phyloP scores from a whole-genome alignment of 371 early-diverging fungal species.

The Circinella minor region DNA sequence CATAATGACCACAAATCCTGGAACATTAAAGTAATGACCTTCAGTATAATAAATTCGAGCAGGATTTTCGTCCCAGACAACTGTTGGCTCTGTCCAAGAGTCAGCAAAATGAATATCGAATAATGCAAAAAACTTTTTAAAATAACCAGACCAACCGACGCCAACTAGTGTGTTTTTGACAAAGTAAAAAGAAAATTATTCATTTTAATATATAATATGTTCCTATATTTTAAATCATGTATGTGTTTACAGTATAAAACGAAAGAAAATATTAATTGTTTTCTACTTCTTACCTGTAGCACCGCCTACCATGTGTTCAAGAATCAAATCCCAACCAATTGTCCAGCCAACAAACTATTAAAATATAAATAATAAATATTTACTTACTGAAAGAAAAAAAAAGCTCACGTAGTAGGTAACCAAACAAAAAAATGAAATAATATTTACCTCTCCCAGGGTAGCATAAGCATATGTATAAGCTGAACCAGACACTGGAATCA shows the following conservation, averaged over 20 bases:
- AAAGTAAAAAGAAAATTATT: too few relatives aligned
- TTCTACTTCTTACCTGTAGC: slow-evolving; percentile 53
- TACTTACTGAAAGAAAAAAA: neutral
- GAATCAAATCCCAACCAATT: slow-evolving; percentile 85
- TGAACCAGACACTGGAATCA: slow-evolving; percentile 86
- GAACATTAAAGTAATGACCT: slow-evolving; percentile 75
- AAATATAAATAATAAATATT: neutral
- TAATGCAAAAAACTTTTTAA: slow-evolving; percentile 68
- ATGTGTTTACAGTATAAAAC: neutral
- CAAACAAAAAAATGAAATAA: neutral
- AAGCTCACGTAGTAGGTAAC: neutral
- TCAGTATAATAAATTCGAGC: slow-evolving; percentile 42
- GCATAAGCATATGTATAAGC: slow-evolving; percentile 87
- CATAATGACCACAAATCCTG: slow-evolving; percentile 71
- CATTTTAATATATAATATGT: too few relatives aligned
- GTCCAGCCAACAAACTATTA: slow-evolving; percentile 73
- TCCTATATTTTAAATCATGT: too few relatives aligned
- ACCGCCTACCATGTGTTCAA: slow-evolving; percentile 83
- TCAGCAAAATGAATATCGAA: slow-evolving; percentile 51
- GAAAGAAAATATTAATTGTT: too few relatives aligned
- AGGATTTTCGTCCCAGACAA: slow-evolving; percentile 56
- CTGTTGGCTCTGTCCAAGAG: slow-evolving; percentile 65
- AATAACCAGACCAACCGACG: slow-evolving; percentile 84
- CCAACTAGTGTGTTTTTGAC: slow-evolving; percentile 27
- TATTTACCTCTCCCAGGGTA: slow-evolving; percentile 74